A percentile compares a stretch with the other conserved stretches of the same genome.
phyloP scores from a whole-genome alignment of 495 filamentous ascomycete species.

The Chaetomium tenue region DNA sequence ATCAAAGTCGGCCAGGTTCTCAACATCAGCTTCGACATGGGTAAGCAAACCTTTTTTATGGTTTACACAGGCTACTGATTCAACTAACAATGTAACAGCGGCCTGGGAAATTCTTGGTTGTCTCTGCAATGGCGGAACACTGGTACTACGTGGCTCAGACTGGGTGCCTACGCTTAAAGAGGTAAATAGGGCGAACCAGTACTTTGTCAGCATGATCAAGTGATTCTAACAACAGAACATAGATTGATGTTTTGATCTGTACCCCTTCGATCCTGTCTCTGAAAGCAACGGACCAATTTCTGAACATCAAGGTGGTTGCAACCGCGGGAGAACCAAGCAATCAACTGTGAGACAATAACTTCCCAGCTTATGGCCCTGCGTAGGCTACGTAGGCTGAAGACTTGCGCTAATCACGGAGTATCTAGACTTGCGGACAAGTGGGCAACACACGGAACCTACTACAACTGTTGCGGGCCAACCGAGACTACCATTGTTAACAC shows the following conservation, averaged over 20 bases:
- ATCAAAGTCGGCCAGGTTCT: constrained; percentile 40
- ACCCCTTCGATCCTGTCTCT: constrained; percentile 37
- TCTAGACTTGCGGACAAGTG: constrained; percentile 32
- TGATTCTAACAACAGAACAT: no score
- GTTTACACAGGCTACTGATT: not conserved
- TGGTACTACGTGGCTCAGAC: constrained; percentile 23
- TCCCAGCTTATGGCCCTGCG: no score
- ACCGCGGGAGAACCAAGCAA: constrained; percentile 38
- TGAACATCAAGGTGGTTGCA: constrained; percentile 38
- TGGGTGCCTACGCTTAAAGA: constrained; percentile 2
- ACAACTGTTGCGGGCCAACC: constrained; percentile 44
- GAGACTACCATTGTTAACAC: constrained; percentile 45
- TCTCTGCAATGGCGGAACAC: constrained; percentile 42
- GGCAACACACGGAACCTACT: constrained; percentile 33
- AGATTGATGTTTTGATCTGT: constrained; percentile 38
- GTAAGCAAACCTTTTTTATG: constrained; percentile 22
- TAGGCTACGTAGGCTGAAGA: not conserved
- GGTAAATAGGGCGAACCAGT: not conserved
- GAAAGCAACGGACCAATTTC: constrained; percentile 30
- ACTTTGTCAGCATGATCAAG: not conserved
- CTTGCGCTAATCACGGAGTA: no score
- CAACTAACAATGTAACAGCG: constrained; percentile 23
- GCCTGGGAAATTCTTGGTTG: constrained; percentile 43
- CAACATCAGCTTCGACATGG: constrained; percentile 44
- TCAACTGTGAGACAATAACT: constrained; percentile 22